Conservation (phyloP, 2,329 filamentous ascomycete genomes). For the Hymenoscyphus scutula region DNA sequence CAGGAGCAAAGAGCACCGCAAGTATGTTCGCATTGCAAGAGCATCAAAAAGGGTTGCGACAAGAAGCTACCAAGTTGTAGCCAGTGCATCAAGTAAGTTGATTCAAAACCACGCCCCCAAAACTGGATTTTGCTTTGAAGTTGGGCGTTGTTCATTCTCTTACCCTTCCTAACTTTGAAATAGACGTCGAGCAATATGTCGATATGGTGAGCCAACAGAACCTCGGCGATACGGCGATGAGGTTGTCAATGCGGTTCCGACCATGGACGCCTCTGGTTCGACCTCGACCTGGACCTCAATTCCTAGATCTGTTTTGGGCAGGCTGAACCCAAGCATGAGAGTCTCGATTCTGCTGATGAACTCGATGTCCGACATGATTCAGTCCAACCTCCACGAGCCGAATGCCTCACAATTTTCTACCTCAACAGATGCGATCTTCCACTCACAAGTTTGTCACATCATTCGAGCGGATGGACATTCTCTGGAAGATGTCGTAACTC, state of each 20-base stretch:
- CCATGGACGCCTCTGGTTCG: slow-evolving; percentile 7
- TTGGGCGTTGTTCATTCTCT: neutral
- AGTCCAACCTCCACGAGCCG: slow-evolving; percentile 12
- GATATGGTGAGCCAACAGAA: slow-evolving; percentile 22
- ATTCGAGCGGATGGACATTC: slow-evolving; percentile 21
- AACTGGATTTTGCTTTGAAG: neutral
- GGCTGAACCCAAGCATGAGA: slow-evolving; percentile 19
- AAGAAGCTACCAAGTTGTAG: slow-evolving; percentile 27
- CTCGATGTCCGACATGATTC: slow-evolving; percentile 24
- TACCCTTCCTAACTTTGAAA: neutral
- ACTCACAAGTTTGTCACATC: slow-evolving; percentile 23
- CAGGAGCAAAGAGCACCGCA: slow-evolving; percentile 20
- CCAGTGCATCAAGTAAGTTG: slow-evolving; percentile 27
- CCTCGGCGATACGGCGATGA: slow-evolving; percentile 18
- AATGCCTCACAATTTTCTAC: slow-evolving; percentile 7
- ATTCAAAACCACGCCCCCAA: neutral
- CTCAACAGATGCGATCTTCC: slow-evolving; percentile 18
- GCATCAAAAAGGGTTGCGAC: slow-evolving; percentile 29
- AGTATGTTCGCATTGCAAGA: slow-evolving; percentile 28
- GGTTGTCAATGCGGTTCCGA: slow-evolving; percentile 8
- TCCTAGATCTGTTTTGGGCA: slow-evolving; percentile 15
- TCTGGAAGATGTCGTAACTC: slow-evolving; percentile 20
- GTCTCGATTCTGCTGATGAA: slow-evolving; percentile 24
- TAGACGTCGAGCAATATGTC: slow-evolving; percentile 23
- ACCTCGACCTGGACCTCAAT: slow-evolving; percentile 21